Base-by-base conservation (phyloP, 768 basidiomycete species). In the Coprinopsis strossmayeri region DNA sequence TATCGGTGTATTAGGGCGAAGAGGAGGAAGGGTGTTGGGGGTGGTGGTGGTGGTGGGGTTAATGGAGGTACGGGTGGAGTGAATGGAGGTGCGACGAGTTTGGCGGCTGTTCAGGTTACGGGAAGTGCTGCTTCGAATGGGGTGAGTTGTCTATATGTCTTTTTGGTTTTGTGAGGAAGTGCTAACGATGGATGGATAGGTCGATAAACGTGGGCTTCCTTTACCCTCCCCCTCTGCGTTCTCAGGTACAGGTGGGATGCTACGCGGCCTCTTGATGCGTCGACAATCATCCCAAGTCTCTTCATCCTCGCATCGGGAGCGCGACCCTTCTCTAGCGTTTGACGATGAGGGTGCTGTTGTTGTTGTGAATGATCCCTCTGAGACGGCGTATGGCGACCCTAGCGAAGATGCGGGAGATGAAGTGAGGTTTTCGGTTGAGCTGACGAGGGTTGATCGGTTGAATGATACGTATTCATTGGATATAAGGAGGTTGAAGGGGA, bases 381-480 rank as follows among this genome's bases (percentile, higher is more conserved):
- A 84, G 47, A 68, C 82, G 18, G 61, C 84, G 18, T 97, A 95
- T 59, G 94, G 94, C 12, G 89, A 89, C 49, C 57, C 69, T n/a
- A 61, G 73, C 3, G 79, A 87, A 56, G 96, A 98, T 60, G 79
- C 81, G 17, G 92, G 92, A 25, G 95, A 95, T 57, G 96, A 98
- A 80, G 91, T 99, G 56, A 82, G 90, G 56, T 98, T 98, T 73
- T 90, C 83, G 11, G 87, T 97, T 53, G 96, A 99, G 70, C 68
- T 99, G 53, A 97, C 95, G 40, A 72, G 88, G 58, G 73, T 99
- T 58, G 87, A 91, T 64, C 81, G 91, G 53, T 74, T 98, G 58
- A 89, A 84, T 56, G 90, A 91, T 61, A 89, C 93, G 38, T 94
- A 86, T 65, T 87, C 86, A 66, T 73, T 98, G 58, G 94, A 97